These are phyloP conservation scores for Mortierella sp. DNA, from an alignment of 371 early-diverging fungal species.

Conservation along the genomic window DNA sequence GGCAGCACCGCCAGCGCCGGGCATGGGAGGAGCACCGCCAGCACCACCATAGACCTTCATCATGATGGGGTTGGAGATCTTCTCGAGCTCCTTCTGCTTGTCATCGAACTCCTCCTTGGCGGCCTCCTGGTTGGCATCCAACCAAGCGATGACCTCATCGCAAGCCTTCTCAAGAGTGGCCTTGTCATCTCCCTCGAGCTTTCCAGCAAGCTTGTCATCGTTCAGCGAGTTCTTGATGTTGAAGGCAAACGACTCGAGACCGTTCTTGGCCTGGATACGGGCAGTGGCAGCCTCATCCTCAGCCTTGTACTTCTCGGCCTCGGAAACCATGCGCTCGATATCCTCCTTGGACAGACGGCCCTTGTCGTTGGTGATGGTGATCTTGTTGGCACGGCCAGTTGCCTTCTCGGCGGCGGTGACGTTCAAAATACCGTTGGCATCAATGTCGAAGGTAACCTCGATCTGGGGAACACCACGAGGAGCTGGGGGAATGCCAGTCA, in stretches of 20 bases:
- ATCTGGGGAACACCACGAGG: constrained; percentile 98
- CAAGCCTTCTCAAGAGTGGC: constrained; percentile 82
- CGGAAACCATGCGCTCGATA: constrained; percentile 95
- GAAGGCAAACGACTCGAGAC: constrained; percentile 92
- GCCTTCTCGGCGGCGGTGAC: constrained; percentile 95
- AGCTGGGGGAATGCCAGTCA: constrained; percentile 94
- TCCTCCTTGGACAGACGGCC: constrained; percentile 98
- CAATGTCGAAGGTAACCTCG: constrained; percentile 97
- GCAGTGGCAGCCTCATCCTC: constrained; percentile 93
- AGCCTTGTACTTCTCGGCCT: constrained; percentile 96
- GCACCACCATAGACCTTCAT: constrained; percentile 83
- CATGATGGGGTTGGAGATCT: constrained; percentile 96
- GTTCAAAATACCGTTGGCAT: constrained; percentile 98
- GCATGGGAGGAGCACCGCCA: constrained; percentile 68
- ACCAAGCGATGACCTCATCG: constrained; percentile 88
- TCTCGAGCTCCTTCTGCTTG: constrained; percentile 95
- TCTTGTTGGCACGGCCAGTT: constrained; percentile 93
- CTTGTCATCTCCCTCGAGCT: constrained; percentile 86
- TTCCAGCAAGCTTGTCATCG: constrained; percentile 88
- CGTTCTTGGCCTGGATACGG: constrained; percentile 90
- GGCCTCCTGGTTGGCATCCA: constrained; percentile 89
- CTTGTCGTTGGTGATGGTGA: constrained; percentile 98
- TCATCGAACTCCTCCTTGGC: constrained; percentile 94
- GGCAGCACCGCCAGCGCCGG: background rate
- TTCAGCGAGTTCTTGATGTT: constrained; percentile 88